A percentile compares a stretch with the other conserved stretches of the same genome.
These are phyloP conservation scores for Carex scoparia DNA, from an alignment of 176 grass and related monocot species.

Conservation along the genomic window DNA sequence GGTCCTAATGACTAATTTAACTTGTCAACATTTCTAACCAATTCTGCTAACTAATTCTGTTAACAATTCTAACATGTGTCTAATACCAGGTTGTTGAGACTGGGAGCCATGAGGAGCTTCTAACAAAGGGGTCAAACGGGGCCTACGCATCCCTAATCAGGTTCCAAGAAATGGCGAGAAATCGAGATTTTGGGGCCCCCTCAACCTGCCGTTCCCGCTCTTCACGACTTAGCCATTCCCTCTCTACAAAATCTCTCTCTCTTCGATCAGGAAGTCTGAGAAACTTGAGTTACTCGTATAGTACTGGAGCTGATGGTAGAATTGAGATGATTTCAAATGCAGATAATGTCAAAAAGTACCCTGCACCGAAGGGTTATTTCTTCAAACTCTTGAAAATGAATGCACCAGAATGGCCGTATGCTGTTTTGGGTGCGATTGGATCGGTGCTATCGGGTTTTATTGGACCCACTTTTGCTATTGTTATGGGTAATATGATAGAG, in stretches of 20 bases:
- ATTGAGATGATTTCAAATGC: slow-evolving; percentile 93
- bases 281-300: slow-evolving; percentile 94
- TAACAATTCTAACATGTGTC: too few relatives aligned
- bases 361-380: slow-evolving; percentile 76
- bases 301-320: slow-evolving; percentile 82
- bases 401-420: slow-evolving; percentile 92
- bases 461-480: slow-evolving; percentile 86
- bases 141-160: slow-evolving; percentile 77
- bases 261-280: slow-evolving; percentile 82
- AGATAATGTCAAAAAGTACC: slow-evolving; percentile 88
- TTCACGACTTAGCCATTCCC: slow-evolving; percentile 77
- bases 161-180: slow-evolving; percentile 69
- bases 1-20: too few relatives aligned
- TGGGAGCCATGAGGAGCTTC: slow-evolving; percentile 25
- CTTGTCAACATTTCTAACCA: too few relatives aligned
- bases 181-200: slow-evolving; percentile 56
- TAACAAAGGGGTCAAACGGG: slow-evolving; percentile 32
- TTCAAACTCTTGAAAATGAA: slow-evolving; percentile 92
- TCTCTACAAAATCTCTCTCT: slow-evolving; percentile 88
- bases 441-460: slow-evolving; percentile 84
- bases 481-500: slow-evolving; percentile 92
- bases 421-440: slow-evolving; percentile 71
- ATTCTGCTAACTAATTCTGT: too few relatives aligned
- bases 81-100: slow-evolving; percentile 18
- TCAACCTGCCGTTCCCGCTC: slow-evolving; percentile 53